Evolutionary conservation across 1,139 yeast genomes (phyloP).

Genomic region (Nakaseomyces delphensis): DNA sequence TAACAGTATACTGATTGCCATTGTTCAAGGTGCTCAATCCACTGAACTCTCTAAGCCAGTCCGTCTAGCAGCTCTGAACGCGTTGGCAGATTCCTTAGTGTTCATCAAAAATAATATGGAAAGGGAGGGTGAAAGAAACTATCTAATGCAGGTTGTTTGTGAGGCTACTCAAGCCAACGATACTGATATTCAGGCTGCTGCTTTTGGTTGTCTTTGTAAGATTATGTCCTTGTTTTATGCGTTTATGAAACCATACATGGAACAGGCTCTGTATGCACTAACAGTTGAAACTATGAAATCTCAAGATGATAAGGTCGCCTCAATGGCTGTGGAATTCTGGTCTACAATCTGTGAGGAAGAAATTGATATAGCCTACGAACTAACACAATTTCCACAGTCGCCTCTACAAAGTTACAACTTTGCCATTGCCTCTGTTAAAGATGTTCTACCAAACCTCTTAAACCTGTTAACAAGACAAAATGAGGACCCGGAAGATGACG

Average conservation of each 20-base stretch:
- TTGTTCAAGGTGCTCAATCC: conserved; percentile 90
- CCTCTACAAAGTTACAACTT: conserved; percentile 49
- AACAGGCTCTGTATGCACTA: conserved; percentile 84
- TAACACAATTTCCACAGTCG: conserved; percentile 49
- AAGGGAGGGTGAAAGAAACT: conserved; percentile 90
- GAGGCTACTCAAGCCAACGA: conserved; percentile 92
- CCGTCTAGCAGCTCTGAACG: conserved; percentile 82
- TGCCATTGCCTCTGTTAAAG: conserved; percentile 73
- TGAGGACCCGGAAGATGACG: conserved; percentile 84
- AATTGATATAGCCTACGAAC: conserved; percentile 63
- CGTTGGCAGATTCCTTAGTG: conserved; percentile 83
- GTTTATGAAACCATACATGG: conserved; percentile 93
- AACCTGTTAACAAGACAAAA: conserved; percentile 77
- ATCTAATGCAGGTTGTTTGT: conserved; percentile 97
- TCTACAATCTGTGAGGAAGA: conserved; percentile 96
- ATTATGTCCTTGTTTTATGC: conserved; percentile 85
- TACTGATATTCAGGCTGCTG: conserved; percentile 79
- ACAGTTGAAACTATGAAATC: conserved; percentile 92
- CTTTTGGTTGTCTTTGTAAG: conserved; percentile 90
- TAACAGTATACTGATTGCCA: conserved; percentile 87
- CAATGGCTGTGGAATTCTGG: conserved; percentile 99
- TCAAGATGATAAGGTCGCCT: conserved; percentile 64
- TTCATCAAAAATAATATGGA: conserved; percentile 84
- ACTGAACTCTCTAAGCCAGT: conserved; percentile 68
- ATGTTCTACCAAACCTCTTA: conserved; percentile 80